Evolutionary conservation across 495 filamentous ascomycete species (phyloP).

Genomic region (Hyphodiscus hymeniophilus): DNA sequence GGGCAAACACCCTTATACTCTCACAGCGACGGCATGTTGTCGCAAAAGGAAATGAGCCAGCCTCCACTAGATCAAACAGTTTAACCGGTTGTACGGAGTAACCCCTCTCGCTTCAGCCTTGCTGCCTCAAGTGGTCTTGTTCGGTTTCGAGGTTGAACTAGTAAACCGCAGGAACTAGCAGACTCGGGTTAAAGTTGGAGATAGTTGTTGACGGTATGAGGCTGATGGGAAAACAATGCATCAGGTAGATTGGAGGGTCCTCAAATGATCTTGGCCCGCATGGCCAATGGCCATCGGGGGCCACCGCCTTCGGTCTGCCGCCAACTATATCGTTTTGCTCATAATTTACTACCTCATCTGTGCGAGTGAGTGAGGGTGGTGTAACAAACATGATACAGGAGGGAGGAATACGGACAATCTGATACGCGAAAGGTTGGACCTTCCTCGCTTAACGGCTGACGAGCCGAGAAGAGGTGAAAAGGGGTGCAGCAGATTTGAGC

Average conservation of each 20-base stretch:
- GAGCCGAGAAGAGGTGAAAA: slow-evolving; percentile 1
- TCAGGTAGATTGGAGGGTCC: slow-evolving; percentile 10
- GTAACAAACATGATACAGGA: slow-evolving; percentile 19
- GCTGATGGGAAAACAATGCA: slow-evolving; percentile 1
- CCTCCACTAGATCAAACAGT: slow-evolving; percentile 12
- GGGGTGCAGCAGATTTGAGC: no score
- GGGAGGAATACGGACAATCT: slow-evolving; percentile 10
- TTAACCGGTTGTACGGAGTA: not conserved
- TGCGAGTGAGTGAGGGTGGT: no score
- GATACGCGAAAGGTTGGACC: slow-evolving; percentile 6
- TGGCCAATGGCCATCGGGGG: no score
- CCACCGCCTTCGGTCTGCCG: no score
- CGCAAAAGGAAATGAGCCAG: slow-evolving; percentile 14
- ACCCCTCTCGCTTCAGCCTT: slow-evolving; percentile 15
- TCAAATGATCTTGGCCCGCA: no score
- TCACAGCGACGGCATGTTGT: not conserved
- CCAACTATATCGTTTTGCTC: no score
- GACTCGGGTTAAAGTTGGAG: not conserved
- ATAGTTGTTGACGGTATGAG: no score
- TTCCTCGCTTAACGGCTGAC: slow-evolving; percentile 10
- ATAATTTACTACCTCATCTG: no score
- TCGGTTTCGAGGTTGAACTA: slow-evolving; percentile 14
- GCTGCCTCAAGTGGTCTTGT: slow-evolving; percentile 16
- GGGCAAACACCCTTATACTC: slow-evolving; percentile 12
- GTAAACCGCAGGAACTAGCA: slow-evolving; percentile 2